phyloP scores from a whole-genome alignment of 371 early-diverging fungal genomes.

The Rhizopus stolonifer region DNA sequence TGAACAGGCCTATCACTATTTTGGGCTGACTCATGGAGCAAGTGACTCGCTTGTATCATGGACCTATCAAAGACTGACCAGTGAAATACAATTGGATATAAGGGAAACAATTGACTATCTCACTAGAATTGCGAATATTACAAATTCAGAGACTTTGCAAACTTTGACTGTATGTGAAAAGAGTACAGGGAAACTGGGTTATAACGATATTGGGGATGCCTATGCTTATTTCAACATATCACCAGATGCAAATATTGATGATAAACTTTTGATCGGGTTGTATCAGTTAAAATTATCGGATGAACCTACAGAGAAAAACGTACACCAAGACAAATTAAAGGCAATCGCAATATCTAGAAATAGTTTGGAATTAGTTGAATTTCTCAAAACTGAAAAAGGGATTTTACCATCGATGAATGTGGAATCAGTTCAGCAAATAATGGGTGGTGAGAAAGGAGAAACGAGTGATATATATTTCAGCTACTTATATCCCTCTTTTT shows the following conservation, averaged over 20 bases:
- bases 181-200: constrained; percentile 46
- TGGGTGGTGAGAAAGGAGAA: constrained; percentile 14
- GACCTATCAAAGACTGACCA: constrained; percentile 37
- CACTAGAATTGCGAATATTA: constrained; percentile 32
- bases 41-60: constrained; percentile 50
- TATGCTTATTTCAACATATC: constrained; percentile 53
- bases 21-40: constrained; percentile 54
- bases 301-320: constrained; percentile 28
- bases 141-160: constrained; percentile 36
- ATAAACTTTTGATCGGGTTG: constrained; percentile 31
- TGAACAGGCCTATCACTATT: constrained; percentile 24
- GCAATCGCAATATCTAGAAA: constrained; percentile 34
- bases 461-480: no score
- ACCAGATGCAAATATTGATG: constrained; percentile 27
- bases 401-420: constrained; percentile 5
- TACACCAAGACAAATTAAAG: constrained; percentile 30
- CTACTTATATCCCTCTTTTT: background rate
- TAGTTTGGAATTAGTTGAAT: constrained; percentile 24
- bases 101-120: constrained; percentile 44
- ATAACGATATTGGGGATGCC: constrained; percentile 49
- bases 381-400: constrained; percentile 28
- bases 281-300: constrained; percentile 35
- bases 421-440: constrained; percentile 11
- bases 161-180: constrained; percentile 47
- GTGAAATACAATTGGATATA: constrained; percentile 28